Conservation (phyloP, 2,329 filamentous ascomycete species). For the Aspergillus phoenicis region DNA sequence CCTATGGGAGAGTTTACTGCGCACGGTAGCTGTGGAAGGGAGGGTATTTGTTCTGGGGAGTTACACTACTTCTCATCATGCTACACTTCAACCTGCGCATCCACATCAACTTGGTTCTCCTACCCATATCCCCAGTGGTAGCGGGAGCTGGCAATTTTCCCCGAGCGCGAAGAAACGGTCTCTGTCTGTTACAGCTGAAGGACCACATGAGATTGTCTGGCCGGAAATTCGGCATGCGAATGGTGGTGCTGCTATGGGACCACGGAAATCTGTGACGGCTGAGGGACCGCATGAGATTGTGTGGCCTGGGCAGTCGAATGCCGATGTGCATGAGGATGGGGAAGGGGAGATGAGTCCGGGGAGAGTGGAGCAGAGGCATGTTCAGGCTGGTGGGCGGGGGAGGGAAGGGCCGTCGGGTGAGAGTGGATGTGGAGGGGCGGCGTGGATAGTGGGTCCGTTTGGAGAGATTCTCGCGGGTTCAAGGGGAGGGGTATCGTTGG, state of each 20-base stretch:
- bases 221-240: not conserved
- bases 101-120: too few relatives aligned
- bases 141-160: too few relatives aligned
- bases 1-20: not conserved
- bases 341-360: not conserved
- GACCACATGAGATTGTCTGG: not conserved
- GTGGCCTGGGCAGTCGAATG: slow-evolving; percentile 33
- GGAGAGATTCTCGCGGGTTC: not conserved
- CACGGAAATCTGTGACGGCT: slow-evolving; percentile 33
- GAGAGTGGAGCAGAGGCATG: not conserved
- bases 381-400: too few relatives aligned
- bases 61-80: not conserved
- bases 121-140: too few relatives aligned
- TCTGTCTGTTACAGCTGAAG: not conserved
- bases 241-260: not conserved
- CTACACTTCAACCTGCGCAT: too few relatives aligned
- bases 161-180: not conserved
- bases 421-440: not conserved
- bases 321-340: not conserved
- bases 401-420: too few relatives aligned
- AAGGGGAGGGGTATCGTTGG: not conserved
- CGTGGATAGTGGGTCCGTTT: not conserved
- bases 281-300: slow-evolving; percentile 53
- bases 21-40: not conserved
- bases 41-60: not conserved